Evolutionary conservation across 768 basidiomycete species (phyloP).

Genomic region (Lactarius akahatsu): DNA sequence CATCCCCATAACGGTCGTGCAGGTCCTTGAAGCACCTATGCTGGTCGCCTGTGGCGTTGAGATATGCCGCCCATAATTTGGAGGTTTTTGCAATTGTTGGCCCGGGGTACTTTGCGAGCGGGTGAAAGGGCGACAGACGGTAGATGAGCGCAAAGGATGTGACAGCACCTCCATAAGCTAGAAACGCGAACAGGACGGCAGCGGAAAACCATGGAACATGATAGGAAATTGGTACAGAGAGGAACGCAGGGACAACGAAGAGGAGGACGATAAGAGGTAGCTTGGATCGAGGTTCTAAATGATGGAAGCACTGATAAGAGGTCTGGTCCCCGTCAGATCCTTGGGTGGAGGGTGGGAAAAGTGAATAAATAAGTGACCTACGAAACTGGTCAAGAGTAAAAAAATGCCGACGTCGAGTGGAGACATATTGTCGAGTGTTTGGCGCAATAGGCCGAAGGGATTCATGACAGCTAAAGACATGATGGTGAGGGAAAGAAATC

Average conservation of each 20-base stretch:
- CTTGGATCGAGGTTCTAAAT: background rate
- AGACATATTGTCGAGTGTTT: background rate
- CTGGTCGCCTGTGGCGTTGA: constrained; percentile 32
- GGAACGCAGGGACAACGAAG: background rate
- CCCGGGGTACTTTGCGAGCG: constrained; percentile 37
- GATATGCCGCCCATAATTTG: constrained; percentile 34
- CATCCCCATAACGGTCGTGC: constrained; percentile 41
- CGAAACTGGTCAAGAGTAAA: background rate
- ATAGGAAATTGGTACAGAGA: background rate
- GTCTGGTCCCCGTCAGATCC: background rate
- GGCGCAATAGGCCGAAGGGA: background rate
- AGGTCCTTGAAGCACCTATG: constrained; percentile 35
- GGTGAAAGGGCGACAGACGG: constrained; percentile 1
- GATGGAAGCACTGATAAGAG: background rate
- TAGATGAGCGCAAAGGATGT: background rate
- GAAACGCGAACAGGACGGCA: background rate
- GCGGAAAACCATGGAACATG: background rate
- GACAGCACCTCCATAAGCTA: background rate
- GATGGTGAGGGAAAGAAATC: background rate
- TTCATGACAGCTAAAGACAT: background rate
- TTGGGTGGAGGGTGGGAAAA: background rate
- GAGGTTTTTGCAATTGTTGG: constrained; percentile 34
- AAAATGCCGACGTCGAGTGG: background rate
- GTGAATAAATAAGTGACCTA: background rate
- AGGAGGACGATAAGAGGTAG: background rate